Evolutionary conservation across 164 flowering plant genomes (phyloP), one percentile per base, ranked within the genome.

Genomic region (Dillenia suffruticosa): DNA sequence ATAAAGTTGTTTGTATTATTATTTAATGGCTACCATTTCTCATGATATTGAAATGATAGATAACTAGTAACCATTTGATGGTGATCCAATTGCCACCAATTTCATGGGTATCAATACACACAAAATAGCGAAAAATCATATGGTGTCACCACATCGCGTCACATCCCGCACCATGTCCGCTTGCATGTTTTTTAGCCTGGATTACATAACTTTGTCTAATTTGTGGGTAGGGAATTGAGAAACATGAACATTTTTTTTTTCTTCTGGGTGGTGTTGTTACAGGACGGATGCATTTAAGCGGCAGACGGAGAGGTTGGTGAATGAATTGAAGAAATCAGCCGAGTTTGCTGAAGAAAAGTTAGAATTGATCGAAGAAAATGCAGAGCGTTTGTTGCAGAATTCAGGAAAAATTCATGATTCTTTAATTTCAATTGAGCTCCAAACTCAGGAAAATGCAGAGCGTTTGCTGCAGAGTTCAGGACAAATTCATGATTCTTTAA

Each of bases 251-350:
- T 44, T 15, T 47, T 53, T n/a, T 51, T 7, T 24, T 44, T 63
- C 2, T 48, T 64, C 52, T 68, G 61, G 50, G 68, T 59, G 49
- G 61, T 22, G 12, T 51, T 49, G 5, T 64, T 65, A 19, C 73
- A 89, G 92, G 87, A 66, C 81, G 10, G 76, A 81, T 53, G 79
- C 84, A 15, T 92, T 92, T 63, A 86, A 78, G 74, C 69, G 52
- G 10, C 77, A 85, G 60, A 83, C 88, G 0, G 96, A 90, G 81
- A 84, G 89, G 51, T 55, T 92, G 66, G 93, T 92, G 59, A 90
- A 92, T 54, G 93, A 82, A 0, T 63, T 92, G 54, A 81, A 69
- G 58, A 74, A 22, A 24, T 76, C 93, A 2, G 89, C 96, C 5
- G 70, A 81, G 32, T 68, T 62, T 55, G 84, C 91, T n/a, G 90